Evolutionary conservation across 1,139 yeast genomes (phyloP), one percentile per base, ranked within the genome.

Genomic region (Diutina rugosa): DNA sequence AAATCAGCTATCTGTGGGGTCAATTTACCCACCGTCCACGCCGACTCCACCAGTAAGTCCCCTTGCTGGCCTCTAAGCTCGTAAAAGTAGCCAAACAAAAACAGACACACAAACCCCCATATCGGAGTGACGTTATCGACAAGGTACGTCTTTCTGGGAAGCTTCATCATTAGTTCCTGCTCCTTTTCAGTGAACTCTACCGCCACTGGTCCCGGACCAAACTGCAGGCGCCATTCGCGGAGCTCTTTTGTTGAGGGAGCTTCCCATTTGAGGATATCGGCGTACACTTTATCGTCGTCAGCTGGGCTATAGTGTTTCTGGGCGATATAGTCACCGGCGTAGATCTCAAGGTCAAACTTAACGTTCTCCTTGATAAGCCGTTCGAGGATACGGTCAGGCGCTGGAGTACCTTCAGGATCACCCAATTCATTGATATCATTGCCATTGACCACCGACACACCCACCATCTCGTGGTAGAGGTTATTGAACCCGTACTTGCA

Each of bases 21-120:
- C 45, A 93, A 67, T 63, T 86, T 90, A 1, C 98, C 98, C 14
- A 93, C 78, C 0, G 95, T 85, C 99, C 98, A 93, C 0, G 95
- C 90, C 59, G 96, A 87, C 69, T 93, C 99, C 8, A 87, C 83
- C 26, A 83, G 89, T 56, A 83, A 82, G 28, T 87, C 95, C 9
- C 95, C 96, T 64, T 77, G 80, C 35, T 83, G 86, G 56, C 87
- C 87, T 47, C 97, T 72, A 55, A 78, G 67, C 60, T 93, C 98
- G 65, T 85, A 90, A 58, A 81, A 79, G 63, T 82, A 86, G 0
- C 88, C 83, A 69, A 87, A 93, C 26, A 93, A 64, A 0, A 90
- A 61, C 26, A 89, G 81, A 0, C 89, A 66, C 0, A 91, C 68
- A 0, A 87, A 76, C 41, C 85, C 71, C 62, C 88, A 84, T 2